Percentiles rank a stretch among this genome's conserved stretches.
phyloP scores from a whole-genome alignment of 495 filamentous ascomycete species.

The Penicillium angulare region DNA sequence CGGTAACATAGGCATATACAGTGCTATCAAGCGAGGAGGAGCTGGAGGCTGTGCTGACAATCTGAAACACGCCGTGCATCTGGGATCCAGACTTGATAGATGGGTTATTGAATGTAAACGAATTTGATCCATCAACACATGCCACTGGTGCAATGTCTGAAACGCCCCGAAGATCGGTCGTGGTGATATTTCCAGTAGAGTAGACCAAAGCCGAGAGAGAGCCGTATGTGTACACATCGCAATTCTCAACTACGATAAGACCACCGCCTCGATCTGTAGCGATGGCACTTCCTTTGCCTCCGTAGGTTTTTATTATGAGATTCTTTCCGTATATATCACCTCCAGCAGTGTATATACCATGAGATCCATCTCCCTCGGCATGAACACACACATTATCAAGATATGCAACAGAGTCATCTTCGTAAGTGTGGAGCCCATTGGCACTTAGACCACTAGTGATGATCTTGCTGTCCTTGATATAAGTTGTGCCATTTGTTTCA shows the following conservation, averaged over 20 bases:
- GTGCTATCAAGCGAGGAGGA: too few relatives aligned
- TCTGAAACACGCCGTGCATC: background rate
- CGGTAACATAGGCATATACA: background rate
- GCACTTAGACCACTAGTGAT: background rate
- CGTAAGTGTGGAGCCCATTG: conserved; percentile 3
- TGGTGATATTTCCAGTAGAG: conserved; percentile 3
- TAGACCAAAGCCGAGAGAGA: background rate
- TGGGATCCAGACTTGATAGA: background rate
- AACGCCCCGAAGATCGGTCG: background rate
- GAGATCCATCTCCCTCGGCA: background rate
- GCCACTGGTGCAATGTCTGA: conserved; percentile 1
- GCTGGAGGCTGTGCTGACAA: background rate
- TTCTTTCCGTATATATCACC: background rate
- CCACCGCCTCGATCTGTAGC: conserved; percentile 1
- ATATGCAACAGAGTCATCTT: background rate
- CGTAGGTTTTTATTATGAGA: background rate
- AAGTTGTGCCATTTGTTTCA: conserved; percentile 1
- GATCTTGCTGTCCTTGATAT: background rate
- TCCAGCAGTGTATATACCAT: conserved; percentile 1
- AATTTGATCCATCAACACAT: conserved; percentile 1
- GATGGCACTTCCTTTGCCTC: background rate
- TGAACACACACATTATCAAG: background rate
- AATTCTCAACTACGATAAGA: background rate
- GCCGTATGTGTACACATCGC: background rate
- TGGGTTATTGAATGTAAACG: background rate